Conservation (phyloP, 2,329 filamentous ascomycete species). For the Apiospora arundinis region DNA sequence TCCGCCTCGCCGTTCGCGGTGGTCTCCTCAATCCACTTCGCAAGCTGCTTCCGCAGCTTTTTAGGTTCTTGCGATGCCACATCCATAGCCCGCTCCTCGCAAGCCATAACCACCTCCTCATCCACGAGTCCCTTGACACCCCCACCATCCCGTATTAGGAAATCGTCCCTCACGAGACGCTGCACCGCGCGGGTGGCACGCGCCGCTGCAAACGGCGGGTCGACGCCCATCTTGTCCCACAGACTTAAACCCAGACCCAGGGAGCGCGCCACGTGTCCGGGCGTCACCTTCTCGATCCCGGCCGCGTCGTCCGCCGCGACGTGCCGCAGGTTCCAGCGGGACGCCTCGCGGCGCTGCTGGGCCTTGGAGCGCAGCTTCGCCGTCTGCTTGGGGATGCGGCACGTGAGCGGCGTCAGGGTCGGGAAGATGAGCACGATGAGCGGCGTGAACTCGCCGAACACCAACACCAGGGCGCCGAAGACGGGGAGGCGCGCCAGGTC, state of each 20-base stretch:
- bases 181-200: conserved; percentile 59
- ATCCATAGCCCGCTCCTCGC: conserved; percentile 71
- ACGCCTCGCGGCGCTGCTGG: conserved; percentile 57
- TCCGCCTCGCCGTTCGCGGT: conserved; percentile 44
- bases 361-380: conserved; percentile 58
- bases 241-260: conserved; percentile 49
- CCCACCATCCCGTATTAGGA: conserved; percentile 67
- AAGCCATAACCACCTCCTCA: conserved; percentile 73
- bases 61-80: conserved; percentile 62
- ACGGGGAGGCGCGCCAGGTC: conserved; percentile 80
- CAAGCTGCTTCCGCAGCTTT: conserved; percentile 56
- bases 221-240: conserved; percentile 58
- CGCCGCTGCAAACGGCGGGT: conserved; percentile 60
- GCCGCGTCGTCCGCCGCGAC: conserved; percentile 33
- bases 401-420: conserved; percentile 77
- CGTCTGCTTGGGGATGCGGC: conserved; percentile 80
- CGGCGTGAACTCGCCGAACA: conserved; percentile 88
- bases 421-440: conserved; percentile 76
- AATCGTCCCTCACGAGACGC: conserved; percentile 75
- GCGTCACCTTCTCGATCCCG: not conserved
- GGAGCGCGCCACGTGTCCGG: conserved; percentile 36
- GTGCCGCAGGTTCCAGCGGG: conserved; percentile 52
- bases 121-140: conserved; percentile 63
- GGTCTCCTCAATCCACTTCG: conserved; percentile 56
- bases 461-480: conserved; percentile 75